Conservation (phyloP, 805 yeast genomes). For the Candida jianshihensis region DNA sequence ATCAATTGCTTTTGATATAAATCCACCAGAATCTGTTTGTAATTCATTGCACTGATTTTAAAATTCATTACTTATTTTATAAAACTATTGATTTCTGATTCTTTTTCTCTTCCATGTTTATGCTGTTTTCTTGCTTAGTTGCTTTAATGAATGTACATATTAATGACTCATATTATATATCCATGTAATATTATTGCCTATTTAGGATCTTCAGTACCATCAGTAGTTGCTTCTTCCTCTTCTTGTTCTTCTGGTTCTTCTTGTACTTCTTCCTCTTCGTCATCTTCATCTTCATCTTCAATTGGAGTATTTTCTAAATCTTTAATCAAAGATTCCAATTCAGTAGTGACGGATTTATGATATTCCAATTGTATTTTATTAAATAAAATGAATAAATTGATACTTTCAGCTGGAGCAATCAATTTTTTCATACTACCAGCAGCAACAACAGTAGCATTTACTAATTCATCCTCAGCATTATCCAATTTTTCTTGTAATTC, state of each 20-base stretch:
- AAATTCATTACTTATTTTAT: too few species aligned
- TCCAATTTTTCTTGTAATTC: constrained; percentile 28
- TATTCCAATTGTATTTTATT: constrained; percentile 64
- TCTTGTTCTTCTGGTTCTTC: constrained; percentile 7
- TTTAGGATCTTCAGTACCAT: constrained; percentile 16
- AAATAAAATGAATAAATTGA: constrained; percentile 58
- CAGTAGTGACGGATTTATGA: constrained; percentile 44
- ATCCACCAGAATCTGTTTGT: constrained; percentile 20
- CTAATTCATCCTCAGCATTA: constrained; percentile 70
- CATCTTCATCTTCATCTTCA: constrained; percentile 36
- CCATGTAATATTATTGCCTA: too few species aligned
- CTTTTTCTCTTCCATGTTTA: too few species aligned
- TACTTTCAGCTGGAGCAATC: constrained; percentile 58
- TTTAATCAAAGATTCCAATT: constrained; percentile 39
- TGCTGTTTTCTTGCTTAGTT: too few species aligned
- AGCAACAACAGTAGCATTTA: constrained; percentile 69
- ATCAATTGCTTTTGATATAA: constrained; percentile 31
- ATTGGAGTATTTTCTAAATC: constrained; percentile 36
- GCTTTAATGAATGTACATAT: neutral
- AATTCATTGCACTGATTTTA: constrained; percentile 23
- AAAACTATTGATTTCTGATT: too few species aligned
- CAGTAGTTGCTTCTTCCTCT: constrained; percentile 1
- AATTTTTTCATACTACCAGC: constrained; percentile 73
- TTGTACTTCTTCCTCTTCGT: constrained; percentile 23
- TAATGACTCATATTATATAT: too few species aligned